Percentiles rank a stretch among this genome's conserved stretches.
phyloP scores from a whole-genome alignment of 495 filamentous ascomycete genomes.

The Haplographium delicatum region DNA sequence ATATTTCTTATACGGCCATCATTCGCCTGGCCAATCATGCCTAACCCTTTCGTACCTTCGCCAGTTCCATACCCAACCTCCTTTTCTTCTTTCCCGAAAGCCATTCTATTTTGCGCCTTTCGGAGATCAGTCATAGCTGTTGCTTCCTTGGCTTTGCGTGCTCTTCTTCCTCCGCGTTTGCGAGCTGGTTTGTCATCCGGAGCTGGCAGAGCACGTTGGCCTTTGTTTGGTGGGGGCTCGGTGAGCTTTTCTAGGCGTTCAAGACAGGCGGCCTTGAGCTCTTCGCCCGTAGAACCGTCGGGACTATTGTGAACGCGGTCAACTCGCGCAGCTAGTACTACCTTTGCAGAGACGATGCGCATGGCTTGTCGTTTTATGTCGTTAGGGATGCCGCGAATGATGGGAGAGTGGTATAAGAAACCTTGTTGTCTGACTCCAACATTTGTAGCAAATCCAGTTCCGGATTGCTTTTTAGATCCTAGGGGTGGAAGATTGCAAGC shows the following conservation, averaged over 20 bases:
- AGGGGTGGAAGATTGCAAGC: constrained; percentile 88
- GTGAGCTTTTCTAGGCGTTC: constrained; percentile 90
- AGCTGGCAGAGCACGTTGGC: constrained; percentile 79
- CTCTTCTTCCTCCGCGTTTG: constrained; percentile 88
- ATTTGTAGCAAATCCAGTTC: constrained; percentile 88
- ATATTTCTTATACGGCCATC: constrained; percentile 80
- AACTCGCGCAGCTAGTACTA: constrained; percentile 83
- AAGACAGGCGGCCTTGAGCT: constrained; percentile 76
- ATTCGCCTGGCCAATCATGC: constrained; percentile 88
- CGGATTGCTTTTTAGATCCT: constrained; percentile 79
- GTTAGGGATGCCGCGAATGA: constrained; percentile 74
- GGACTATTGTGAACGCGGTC: constrained; percentile 80
- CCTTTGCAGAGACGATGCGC: constrained; percentile 90
- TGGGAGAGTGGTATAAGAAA: constrained; percentile 85
- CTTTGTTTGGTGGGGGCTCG: constrained; percentile 89
- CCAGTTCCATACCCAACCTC: constrained; percentile 90
- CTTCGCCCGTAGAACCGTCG: constrained; percentile 78
- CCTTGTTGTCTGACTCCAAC: constrained; percentile 88
- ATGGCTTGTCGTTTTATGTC: constrained; percentile 93
- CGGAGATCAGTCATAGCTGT: constrained; percentile 95
- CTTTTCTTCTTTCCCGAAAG: constrained; percentile 91
- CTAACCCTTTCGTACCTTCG: constrained; percentile 80
- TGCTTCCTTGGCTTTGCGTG: constrained; percentile 93
- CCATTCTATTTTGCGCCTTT: constrained; percentile 94
- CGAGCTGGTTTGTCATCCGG: constrained; percentile 93